Percentiles rank a stretch among this genome's conserved stretches.
Evolutionary conservation across 495 filamentous ascomycete genomes (phyloP).

Genomic region (Penicillium nucicola): DNA sequence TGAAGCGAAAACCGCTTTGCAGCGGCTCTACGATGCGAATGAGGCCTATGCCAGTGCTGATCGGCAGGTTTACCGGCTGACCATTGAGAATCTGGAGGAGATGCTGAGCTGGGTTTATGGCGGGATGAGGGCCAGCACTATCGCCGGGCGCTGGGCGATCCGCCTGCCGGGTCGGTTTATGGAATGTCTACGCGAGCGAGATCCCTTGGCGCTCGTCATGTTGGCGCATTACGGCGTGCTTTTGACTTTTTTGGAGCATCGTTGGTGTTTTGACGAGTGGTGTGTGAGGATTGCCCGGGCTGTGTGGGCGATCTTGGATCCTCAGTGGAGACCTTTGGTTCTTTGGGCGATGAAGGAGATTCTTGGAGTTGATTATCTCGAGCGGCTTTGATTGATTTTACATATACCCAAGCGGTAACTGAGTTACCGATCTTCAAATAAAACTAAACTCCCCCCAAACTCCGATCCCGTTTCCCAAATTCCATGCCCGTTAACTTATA

Average conservation of each 20-base stretch:
- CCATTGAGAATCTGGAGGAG: conserved; percentile 33
- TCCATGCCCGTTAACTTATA: not conserved
- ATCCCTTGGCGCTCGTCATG: conserved; percentile 53
- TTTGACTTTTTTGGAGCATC: conserved; percentile 36
- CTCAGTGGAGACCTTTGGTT: conserved; percentile 35
- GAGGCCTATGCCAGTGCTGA: conserved; percentile 19
- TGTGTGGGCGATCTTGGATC: conserved; percentile 37
- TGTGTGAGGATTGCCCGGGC: conserved; percentile 30
- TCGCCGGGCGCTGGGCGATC: conserved; percentile 44
- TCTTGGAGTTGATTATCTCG: conserved; percentile 28
- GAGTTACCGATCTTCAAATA: not conserved
- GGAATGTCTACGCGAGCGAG: conserved; percentile 45
- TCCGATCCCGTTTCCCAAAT: not conserved
- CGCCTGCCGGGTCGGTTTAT: conserved; percentile 49
- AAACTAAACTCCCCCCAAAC: not conserved
- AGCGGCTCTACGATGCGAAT: conserved; percentile 29
- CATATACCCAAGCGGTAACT: not conserved
- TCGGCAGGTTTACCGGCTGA: conserved; percentile 32
- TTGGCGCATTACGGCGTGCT: conserved; percentile 47
- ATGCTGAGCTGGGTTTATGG: conserved; percentile 25
- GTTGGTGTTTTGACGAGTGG: conserved; percentile 51
- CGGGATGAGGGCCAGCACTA: conserved; percentile 25
- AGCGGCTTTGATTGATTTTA: conserved; percentile 3
- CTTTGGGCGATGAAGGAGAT: conserved; percentile 34
- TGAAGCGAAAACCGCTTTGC: conserved; percentile 16